Base-by-base conservation (phyloP, 73 alveolate genomes). In the Paramecium tetraurelia region DNA sequence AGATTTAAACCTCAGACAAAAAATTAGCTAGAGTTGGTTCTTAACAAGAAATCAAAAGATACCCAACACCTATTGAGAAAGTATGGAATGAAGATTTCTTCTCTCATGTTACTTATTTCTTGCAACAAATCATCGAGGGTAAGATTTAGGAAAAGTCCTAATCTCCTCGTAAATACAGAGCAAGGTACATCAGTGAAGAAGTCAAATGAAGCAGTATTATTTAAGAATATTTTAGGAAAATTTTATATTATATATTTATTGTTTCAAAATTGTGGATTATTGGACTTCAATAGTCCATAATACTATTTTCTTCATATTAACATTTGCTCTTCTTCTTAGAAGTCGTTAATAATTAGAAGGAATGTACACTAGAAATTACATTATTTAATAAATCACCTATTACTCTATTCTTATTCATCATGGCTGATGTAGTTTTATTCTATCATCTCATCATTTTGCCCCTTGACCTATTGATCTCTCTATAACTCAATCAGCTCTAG, bases 51-150 rank as follows among this genome's bases (percentile, higher is more conserved):
- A 80, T 80, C 8, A 80, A 80, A 53, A 53, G 8, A 53, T 53
- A 0, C 5, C 7, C 31, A 2, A 53, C n/a, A 2, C 40, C 36
- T 33, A 29, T 35, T 2, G 86, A 72, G 16, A 36, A 72, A 27
- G 57, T 29, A 20, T 80, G 90, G 90, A 41, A 48, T 80, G 90
- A 80, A 22, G 90, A 80, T 11, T 80, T 80, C 57, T 80, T 43
- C 16, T 22, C 72, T 8, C 90, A 80, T 43, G 21, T 80, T 80
- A 16, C 24, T 43, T 80, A 46, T 40, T 80, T 44, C 57, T 27
- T 80, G 10, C 29, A 46, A 24, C 21, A 80, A 44, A 41, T 80
- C 4, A 53, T 53, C 4, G 57, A 31, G 16, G 31, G 10, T 12
- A 41, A 40, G 48, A 20, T 20, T 12, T 6, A 22, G 18, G 57